Evolutionary conservation across 1,139 yeast genomes (phyloP), one percentile per base, ranked within the genome.

Genomic region (Suhomyces bolitotheri): DNA sequence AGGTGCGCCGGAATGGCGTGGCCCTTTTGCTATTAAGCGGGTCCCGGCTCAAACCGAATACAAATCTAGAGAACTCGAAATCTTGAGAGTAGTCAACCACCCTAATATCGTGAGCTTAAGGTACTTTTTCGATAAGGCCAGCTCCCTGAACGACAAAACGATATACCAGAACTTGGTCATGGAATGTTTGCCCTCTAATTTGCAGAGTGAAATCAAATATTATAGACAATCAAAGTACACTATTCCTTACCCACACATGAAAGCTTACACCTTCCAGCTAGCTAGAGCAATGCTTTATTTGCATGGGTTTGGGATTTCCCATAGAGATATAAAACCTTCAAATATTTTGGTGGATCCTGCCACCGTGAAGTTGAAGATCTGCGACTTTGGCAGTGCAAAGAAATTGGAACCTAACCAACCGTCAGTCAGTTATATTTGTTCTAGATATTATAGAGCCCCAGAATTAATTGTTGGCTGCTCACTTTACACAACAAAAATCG

Each of bases 21-120:
- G 94, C 0, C 94, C 94, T 0, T 84, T 76, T 63, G 94, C 92
- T 17, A 83, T 84, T 41, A 84, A 84, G 51, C 72, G 87, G 49
- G 92, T 83, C 1, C 90, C 90, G 15, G 92, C 92, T 2, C 92
- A 84, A 53, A 84, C 92, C 0, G 94, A 84, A 57, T 84, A 83
- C 59, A 84, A 84, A 59, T 77, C 85, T 35, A 70, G 95, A 58
- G 95, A 85, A 58, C 66, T 85, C 52, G 90, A 82, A 56, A 80
- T 84, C 27, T 67, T 85, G 49, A 68, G 89, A 50, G 73, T 80
- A 29, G 84, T 88, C 5, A 75, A 78, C 49, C 95, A 85, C 58
- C 94, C 94, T 23, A 85, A 84, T 55, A 80, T 85, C 34, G 87
- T 84, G 27, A 68, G 75, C 31, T 67, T 85, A 49, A 74, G 80